Evolutionary conservation across 495 filamentous ascomycete species (phyloP).

Genomic region (Penicillium egyptiacum): DNA sequence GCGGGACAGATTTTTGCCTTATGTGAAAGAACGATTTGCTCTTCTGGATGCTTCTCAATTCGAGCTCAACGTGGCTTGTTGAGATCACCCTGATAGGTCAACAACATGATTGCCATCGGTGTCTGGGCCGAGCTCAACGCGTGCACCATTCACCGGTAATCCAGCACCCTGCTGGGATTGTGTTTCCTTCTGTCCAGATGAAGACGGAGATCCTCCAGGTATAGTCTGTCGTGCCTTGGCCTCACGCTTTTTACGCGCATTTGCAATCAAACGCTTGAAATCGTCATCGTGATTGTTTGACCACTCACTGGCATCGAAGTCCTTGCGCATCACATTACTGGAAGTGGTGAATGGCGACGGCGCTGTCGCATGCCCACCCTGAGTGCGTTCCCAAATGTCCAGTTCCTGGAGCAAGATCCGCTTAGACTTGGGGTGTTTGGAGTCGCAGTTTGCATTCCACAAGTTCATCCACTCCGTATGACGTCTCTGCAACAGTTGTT

Average conservation of each 20-base stretch:
- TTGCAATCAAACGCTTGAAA: conserved; percentile 73
- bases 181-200: conserved; percentile 7
- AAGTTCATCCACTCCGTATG: conserved; percentile 93
- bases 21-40: background rate
- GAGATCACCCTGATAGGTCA: conserved; percentile 12
- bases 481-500: conserved; percentile 67
- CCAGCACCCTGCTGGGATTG: background rate
- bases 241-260: conserved; percentile 55
- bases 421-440: conserved; percentile 66
- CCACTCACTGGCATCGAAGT: conserved; percentile 81
- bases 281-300: conserved; percentile 66
- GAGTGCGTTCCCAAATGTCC: conserved; percentile 79
- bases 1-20: background rate
- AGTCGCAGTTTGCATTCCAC: conserved; percentile 96
- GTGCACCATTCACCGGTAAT: background rate
- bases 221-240: conserved; percentile 33
- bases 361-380: conserved; percentile 44
- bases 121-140: conserved; percentile 3
- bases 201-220: conserved; percentile 20
- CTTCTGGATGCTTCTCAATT: background rate
- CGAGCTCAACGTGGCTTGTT: background rate
- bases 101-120: background rate
- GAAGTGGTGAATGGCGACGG: conserved; percentile 23
- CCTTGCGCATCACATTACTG: conserved; percentile 66
- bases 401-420: conserved; percentile 72